These are phyloP conservation scores for Malassezia dermatis DNA, from an alignment of 1,284 basidiomycete species.

Conservation along the genomic window DNA sequence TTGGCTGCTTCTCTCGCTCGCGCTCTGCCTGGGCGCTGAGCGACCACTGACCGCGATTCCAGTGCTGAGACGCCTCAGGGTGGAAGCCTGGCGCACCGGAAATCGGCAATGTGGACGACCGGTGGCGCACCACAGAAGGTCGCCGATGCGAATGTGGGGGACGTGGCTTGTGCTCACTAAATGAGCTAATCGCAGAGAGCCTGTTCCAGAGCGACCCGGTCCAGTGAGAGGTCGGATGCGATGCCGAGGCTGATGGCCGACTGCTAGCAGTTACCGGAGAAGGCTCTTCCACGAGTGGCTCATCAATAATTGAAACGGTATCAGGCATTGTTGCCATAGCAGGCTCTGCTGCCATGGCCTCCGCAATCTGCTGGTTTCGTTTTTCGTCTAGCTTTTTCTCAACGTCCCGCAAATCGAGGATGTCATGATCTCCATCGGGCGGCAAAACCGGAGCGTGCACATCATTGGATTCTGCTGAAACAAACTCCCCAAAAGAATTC, in stretches of 20 bases:
- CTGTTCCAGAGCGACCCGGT: conserved; percentile 8
- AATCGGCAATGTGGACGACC: not conserved
- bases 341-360: conserved; percentile 6
- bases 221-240: not conserved
- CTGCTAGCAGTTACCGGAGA: not conserved
- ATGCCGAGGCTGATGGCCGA: not conserved
- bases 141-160: not conserved
- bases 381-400: conserved; percentile 31
- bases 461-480: not conserved
- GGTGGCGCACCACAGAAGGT: conserved; percentile 6
- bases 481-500: conserved; percentile 17
- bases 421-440: conserved; percentile 16
- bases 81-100: conserved; percentile 42
- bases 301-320: not conserved
- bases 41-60: conserved; percentile 44
- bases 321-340: conserved; percentile 9
- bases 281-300: not conserved
- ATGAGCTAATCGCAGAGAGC: conserved; percentile 4
- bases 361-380: conserved; percentile 1
- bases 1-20: conserved; percentile 12
- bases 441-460: not conserved
- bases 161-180: not conserved
- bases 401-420: conserved; percentile 39
- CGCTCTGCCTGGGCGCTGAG: conserved; percentile 20
- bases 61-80: conserved; percentile 19